These are phyloP conservation scores for Penicillium nordicum DNA, from an alignment of 2,329 filamentous ascomycete species.

Conservation along the genomic window DNA sequence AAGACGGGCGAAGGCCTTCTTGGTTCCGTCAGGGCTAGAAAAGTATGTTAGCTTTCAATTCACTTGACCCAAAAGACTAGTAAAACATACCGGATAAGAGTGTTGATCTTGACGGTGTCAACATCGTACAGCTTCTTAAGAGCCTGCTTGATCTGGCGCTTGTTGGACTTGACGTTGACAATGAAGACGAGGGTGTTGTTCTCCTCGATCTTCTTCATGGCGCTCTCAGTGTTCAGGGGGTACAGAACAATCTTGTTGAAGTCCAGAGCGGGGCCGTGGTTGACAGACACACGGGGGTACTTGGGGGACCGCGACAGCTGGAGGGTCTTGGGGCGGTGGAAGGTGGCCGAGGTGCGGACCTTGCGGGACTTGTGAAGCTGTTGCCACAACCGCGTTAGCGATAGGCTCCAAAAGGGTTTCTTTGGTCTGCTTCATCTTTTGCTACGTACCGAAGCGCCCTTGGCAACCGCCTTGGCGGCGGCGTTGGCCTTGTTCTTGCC, in stretches of 20 bases:
- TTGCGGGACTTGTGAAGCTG: constrained; percentile 87
- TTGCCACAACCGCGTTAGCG: constrained; percentile 12
- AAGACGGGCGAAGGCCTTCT: constrained; percentile 98
- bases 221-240: constrained; percentile 98
- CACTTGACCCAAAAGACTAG: neutral
- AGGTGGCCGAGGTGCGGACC: constrained; percentile 86
- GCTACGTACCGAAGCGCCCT: constrained; percentile 88
- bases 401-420: constrained; percentile 10
- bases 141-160: constrained; percentile 97
- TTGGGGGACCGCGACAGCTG: constrained; percentile 85
- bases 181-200: constrained; percentile 99
- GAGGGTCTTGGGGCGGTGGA: constrained; percentile 97
- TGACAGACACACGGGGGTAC: constrained; percentile 94
- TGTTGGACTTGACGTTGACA: constrained; percentile 96
- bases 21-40: constrained; percentile 81
- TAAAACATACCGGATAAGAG: constrained; percentile 75
- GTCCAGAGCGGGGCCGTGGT: constrained; percentile 86
- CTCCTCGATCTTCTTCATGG: constrained; percentile 99
- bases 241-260: constrained; percentile 97
- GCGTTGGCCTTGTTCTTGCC: constrained; percentile 73
- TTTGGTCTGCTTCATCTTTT: constrained; percentile 6
- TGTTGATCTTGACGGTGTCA: constrained; percentile 98
- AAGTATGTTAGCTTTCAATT: constrained; percentile 15
- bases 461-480: constrained; percentile 93
- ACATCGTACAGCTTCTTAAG: constrained; percentile 99